Conservation (phyloP, 78 protist species). For the Isochrysis galbana region DNA sequence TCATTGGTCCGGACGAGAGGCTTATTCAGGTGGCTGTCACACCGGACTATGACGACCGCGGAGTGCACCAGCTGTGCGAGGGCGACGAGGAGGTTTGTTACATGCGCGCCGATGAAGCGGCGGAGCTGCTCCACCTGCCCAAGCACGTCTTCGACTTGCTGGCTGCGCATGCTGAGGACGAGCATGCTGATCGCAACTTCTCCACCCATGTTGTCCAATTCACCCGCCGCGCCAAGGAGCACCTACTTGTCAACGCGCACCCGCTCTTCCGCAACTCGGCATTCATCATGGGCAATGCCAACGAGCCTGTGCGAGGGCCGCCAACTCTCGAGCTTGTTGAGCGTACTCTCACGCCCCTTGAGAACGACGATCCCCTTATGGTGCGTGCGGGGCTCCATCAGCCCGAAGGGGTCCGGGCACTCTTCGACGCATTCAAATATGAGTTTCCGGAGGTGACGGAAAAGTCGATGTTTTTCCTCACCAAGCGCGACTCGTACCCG, state of each 20-base stretch:
- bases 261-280: not conserved
- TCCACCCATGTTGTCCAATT: not conserved
- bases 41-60: not conserved
- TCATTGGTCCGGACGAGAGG: not conserved
- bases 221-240: not conserved
- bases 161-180: not conserved
- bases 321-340: not conserved
- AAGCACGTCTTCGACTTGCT: not conserved
- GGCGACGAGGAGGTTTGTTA: slow-evolving; percentile 17
- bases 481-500: not conserved
- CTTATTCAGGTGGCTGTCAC: not conserved
- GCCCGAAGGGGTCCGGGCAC: not conserved
- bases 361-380: not conserved
- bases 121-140: slow-evolving; percentile 18
- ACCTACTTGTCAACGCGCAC: not conserved
- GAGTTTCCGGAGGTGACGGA: not conserved
- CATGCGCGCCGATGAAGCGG: not conserved
- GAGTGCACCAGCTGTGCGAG: not conserved
- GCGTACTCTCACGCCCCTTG: not conserved
- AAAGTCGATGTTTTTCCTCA: not conserved
- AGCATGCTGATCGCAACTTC: not conserved
- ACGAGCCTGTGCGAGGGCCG: not conserved
- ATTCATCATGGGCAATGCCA: not conserved
- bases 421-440: not conserved
- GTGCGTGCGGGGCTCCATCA: not conserved